Evolutionary conservation across 345 rosid species (phyloP).

Genomic region (Eucalyptus shirleyi): DNA sequence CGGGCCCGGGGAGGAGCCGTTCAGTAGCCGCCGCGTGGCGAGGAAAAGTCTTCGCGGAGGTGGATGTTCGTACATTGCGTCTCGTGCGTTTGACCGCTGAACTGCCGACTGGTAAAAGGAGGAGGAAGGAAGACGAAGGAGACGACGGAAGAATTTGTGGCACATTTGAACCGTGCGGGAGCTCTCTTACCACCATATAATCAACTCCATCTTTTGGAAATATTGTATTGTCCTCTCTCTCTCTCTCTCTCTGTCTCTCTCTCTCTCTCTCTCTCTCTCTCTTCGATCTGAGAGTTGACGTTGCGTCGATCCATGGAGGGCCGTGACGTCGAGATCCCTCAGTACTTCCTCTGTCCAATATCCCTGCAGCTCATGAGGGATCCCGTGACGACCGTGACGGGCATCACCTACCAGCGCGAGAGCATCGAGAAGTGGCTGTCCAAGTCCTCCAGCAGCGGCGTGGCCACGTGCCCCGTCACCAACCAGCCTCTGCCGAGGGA

Average conservation of each 20-base stretch:
- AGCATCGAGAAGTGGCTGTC: slow-evolving; percentile 49
- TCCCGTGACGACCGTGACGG: slow-evolving; percentile 50
- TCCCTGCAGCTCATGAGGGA: slow-evolving; percentile 51
- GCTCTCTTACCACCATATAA: neutral
- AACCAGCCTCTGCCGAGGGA: slow-evolving; percentile 30
- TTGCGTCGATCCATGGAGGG: neutral
- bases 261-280: neutral
- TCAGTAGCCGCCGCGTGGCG: neutral
- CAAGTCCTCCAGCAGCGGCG: neutral
- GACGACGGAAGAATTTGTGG: neutral
- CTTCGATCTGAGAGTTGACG: neutral
- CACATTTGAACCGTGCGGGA: neutral
- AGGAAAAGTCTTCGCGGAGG: neutral
- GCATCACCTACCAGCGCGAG: slow-evolving; percentile 49
- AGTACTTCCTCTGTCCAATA: slow-evolving; percentile 43
- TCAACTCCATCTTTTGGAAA: neutral
- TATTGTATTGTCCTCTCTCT: neutral
- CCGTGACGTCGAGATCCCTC: slow-evolving; percentile 26
- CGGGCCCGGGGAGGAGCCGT: neutral
- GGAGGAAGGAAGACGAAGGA: neutral
- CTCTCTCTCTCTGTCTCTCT: too few relatives aligned
- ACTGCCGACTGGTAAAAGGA: neutral
- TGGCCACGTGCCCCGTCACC: slow-evolving; percentile 33
- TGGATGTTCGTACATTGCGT: neutral
- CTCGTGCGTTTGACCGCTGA: neutral